Evolutionary conservation across 176 grass and related monocot genomes (phyloP), one percentile per base, ranked within the genome.

Genomic region (Hyparrhenia diplandra): DNA sequence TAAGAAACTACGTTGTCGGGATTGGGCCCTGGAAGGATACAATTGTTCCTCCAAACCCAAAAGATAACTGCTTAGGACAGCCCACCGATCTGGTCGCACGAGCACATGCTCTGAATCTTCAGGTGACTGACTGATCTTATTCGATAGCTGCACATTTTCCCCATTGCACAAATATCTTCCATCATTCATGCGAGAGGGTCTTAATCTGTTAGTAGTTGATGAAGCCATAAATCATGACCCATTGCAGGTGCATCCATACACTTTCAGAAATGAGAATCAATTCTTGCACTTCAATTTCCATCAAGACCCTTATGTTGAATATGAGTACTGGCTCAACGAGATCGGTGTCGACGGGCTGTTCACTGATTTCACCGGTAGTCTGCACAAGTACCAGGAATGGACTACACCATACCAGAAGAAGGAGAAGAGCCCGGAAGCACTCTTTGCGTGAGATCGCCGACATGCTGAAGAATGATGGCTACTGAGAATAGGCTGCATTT

Each of bases 11-110:
- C 67, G 84, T 97, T 41, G n/a, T 93, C 42, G 94, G 91, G 54
- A 93, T 97, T 83, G 94, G 91, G 17, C 91, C 91, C 47, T 93
- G 91, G 91, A 97, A 97, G 82, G 94, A 97, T 49, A 97, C 91
- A 67, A 81, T 97, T 78, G 86, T 97, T 69, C 88, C 88, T 45
- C 67, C 88, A 5, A 45, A 78, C 42, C 67, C 88, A 4, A 54
- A 71, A 68, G 47, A 91, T 8, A 87, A 91, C 36, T 69, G 71
- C 13, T 80, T 93, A 60, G 88, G 74, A 51, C 73, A 75, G 2
- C 84, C 88, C 0, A 89, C 91, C 2, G 86, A 97, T 84, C 86
- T 97, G 36, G 88, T 97, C 6, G 91, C 87, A 27, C 85, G 80
- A 81, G 94, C 94, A 55, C 94, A 97, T 69, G 68, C 91, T 64